Evolutionary conservation across 2,329 filamentous ascomycete species (phyloP), one percentile per base, ranked within the genome.

Genomic region (Colletotrichum tropicicola): DNA sequence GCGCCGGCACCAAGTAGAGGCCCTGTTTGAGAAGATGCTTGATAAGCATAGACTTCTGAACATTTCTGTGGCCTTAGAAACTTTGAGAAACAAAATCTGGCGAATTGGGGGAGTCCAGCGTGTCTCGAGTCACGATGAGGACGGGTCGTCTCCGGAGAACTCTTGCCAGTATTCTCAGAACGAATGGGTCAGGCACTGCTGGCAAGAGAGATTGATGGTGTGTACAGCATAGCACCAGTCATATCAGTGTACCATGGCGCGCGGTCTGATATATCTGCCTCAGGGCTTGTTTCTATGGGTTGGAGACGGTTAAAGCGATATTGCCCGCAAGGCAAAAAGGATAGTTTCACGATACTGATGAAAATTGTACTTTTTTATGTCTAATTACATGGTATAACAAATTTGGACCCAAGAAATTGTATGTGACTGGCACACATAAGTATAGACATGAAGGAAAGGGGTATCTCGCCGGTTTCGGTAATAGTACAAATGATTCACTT

Each of bases 401-500:
- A 43, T 51, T 48, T 55, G n/a, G 23, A 15, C 44, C 41, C 43
- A 55, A 10, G 9, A 15, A 12, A 9, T 8, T 37, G 21, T 25
- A 45, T 55, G 49, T 55, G 49, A 61, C 57, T 51, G 57, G 57
- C 52, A 45, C 57, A 61, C 57, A 49, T 28, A 44, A 39, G 37
- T 45, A 49, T 39, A 65, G 57, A 51, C 25, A 55, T 23, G 19
- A 55, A 45, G 23, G 49, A 61, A 65, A 65, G 23, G 57, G 62
- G 61, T 65, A 65, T 62, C 62, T 55, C 39, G 49, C 44, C 35
- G 44, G 27, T 49, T 27, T 60, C 57, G 35, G 15, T 19, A 3
- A 2, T 3, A 37, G 49, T 37, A 37, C 21, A 43, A n/a, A 37
- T 25, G 21, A 27, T 45, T 44, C 8, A 47, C 51, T 39, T 61